Evolutionary conservation across 345 rosid species (phyloP).

Genomic region (Melaleuca quinquenervia): DNA sequence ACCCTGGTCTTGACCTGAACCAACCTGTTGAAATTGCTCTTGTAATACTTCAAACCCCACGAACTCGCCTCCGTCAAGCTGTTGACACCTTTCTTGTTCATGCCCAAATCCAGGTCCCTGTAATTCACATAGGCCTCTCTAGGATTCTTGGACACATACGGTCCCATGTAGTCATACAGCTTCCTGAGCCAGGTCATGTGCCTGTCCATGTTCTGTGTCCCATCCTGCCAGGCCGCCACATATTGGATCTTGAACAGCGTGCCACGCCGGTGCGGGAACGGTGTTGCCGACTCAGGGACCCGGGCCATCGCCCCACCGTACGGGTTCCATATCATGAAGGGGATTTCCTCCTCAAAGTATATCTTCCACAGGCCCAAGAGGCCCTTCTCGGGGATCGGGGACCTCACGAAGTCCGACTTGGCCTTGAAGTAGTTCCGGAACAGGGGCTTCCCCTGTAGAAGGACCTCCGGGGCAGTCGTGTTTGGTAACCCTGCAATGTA

Average conservation of each 20-base stretch:
- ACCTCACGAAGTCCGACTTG: slow-evolving; percentile 48
- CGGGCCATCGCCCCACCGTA: slow-evolving; percentile 51
- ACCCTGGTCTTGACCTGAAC: slow-evolving; percentile 34
- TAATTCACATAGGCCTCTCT: slow-evolving; percentile 57
- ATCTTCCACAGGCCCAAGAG: slow-evolving; percentile 44
- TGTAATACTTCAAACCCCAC: slow-evolving; percentile 49
- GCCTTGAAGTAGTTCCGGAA: slow-evolving; percentile 49
- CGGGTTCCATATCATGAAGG: slow-evolving; percentile 62
- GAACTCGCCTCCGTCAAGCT: slow-evolving; percentile 20
- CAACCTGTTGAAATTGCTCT: slow-evolving; percentile 35
- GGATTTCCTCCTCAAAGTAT: slow-evolving; percentile 30
- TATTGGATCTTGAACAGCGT: slow-evolving; percentile 27
- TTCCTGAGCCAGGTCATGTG: slow-evolving; percentile 43
- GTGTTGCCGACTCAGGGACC: slow-evolving; percentile 17
- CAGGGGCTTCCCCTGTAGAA: slow-evolving; percentile 40
- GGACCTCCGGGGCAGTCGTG: slow-evolving; percentile 23
- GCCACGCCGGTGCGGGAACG: slow-evolving; percentile 37
- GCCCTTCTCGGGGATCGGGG: slow-evolving; percentile 21
- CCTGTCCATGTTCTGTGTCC: slow-evolving; percentile 6
- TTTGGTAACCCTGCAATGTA: slow-evolving; percentile 42
- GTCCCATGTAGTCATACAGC: slow-evolving; percentile 36
- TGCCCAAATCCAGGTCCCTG: slow-evolving; percentile 52
- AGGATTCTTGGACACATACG: slow-evolving; percentile 40
- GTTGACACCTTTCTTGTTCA: slow-evolving; percentile 13
- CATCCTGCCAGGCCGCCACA: slow-evolving; percentile 18